Evolutionary conservation across 78 protist genomes (phyloP), one percentile per base, ranked within the genome.

Genomic region (Acrasis kona): DNA sequence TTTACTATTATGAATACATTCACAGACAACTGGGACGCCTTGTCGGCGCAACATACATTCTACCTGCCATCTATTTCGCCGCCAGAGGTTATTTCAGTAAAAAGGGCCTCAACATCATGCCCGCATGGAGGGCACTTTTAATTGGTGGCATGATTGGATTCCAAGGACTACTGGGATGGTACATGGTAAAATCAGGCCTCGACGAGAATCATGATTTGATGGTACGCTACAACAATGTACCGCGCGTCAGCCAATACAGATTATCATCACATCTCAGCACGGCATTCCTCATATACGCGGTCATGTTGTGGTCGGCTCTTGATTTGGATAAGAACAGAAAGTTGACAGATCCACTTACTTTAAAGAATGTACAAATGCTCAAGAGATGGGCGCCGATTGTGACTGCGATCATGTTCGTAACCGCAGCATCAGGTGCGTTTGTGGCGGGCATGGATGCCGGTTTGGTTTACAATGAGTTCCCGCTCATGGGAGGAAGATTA

Each of bases 361-460:
- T 50, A 19, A 19, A 50, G 19, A n/a, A n/a, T n/a, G 19, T n/a
- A 10, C 34, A 28, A 75, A 29, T 27, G 8, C 6, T 67, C 3
- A 6, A 6, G 0, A 74, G 19, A 39, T 64, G 37, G 29, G 36
- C 6, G 10, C n/a, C 37, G 5, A 2, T 4, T 29, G 29, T 19
- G 19, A 19, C 71, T 67, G 29, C 29, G 19, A 12, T 72, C 29
- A 67, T 84, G 2, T 84, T 87, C 41, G 12, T 75, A 27, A 83
- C 89, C 12, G 92, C 88, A 5, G 57, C 89, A 74, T 76, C 85
- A 0, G 91, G 92, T 50, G 97, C 97, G 0, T 87, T 93, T 8
- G 97, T 94, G 0, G 97, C 97, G 0, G 97, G 97, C 61, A 38
- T 92, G 36, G 93, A 92, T 57, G 97, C 97, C n/a, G 97, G 97